Evolutionary conservation across 2,329 filamentous ascomycete genomes (phyloP).

Genomic region (Verticillium dahliae): DNA sequence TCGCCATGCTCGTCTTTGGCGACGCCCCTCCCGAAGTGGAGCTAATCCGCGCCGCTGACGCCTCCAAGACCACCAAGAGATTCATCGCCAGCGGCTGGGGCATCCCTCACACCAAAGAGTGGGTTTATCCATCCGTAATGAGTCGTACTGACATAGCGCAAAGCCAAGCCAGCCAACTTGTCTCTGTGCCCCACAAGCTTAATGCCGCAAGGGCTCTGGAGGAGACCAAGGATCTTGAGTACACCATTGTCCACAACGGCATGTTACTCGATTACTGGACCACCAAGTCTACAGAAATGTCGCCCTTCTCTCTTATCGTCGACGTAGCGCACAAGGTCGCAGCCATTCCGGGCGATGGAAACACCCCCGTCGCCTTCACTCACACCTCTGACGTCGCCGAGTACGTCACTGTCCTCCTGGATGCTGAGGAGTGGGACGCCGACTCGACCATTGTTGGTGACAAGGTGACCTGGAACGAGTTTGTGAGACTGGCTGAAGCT

Average conservation of each 20-base stretch:
- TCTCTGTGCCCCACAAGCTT: background rate
- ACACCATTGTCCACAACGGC: slow-evolving; percentile 30
- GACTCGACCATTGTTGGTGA: slow-evolving; percentile 28
- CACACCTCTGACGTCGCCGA: slow-evolving; percentile 40
- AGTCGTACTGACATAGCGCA: background rate
- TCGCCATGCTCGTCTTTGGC: slow-evolving; percentile 22
- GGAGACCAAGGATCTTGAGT: slow-evolving; percentile 23
- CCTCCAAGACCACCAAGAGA: slow-evolving; percentile 26
- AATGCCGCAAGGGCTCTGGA: slow-evolving; percentile 15
- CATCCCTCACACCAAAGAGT: slow-evolving; percentile 23
- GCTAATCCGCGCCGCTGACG: slow-evolving; percentile 35
- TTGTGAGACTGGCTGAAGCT: slow-evolving; percentile 28
- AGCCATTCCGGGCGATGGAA: slow-evolving; percentile 40
- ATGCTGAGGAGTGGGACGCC: slow-evolving; percentile 36
- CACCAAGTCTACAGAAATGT: slow-evolving; percentile 26
- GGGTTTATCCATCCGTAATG: background rate
- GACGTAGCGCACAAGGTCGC: slow-evolving; percentile 36
- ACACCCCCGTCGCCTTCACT: slow-evolving; percentile 34
- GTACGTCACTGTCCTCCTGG: slow-evolving; percentile 34
- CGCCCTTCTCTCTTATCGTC: slow-evolving; percentile 30
- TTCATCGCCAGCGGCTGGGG: slow-evolving; percentile 36
- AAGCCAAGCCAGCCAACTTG: background rate
- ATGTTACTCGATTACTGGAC: slow-evolving; percentile 41
- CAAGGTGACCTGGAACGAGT: slow-evolving; percentile 33
- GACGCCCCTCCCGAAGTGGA: slow-evolving; percentile 28